phyloP scores from a whole-genome alignment of 2,329 filamentous ascomycete genomes.

The Boeremia exigua region DNA sequence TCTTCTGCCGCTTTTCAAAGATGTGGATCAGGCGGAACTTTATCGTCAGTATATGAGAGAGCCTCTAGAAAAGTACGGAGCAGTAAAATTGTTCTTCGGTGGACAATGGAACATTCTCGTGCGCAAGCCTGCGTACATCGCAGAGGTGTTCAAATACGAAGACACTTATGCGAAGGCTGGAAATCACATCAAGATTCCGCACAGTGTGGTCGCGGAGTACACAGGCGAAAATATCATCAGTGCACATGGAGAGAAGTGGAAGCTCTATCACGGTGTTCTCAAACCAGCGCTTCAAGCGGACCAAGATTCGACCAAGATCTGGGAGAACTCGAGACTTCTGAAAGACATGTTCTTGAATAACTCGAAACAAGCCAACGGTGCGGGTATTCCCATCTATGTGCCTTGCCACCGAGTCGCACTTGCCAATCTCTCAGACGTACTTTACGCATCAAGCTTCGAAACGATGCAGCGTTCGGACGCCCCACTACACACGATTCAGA shows the following conservation, averaged over 20 bases:
- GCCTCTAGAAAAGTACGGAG: constrained; percentile 51
- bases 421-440: constrained; percentile 45
- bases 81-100: constrained; percentile 58
- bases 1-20: constrained; percentile 51
- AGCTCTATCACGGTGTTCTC: constrained; percentile 36
- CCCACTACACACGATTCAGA: constrained; percentile 29
- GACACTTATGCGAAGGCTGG: constrained; percentile 41
- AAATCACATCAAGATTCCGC: constrained; percentile 43
- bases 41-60: constrained; percentile 50
- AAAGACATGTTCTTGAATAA: constrained; percentile 38
- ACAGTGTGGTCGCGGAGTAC: constrained; percentile 37
- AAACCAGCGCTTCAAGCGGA: constrained; percentile 41
- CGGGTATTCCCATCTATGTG: constrained; percentile 38
- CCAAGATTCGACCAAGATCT: constrained; percentile 29
- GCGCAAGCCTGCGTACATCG: constrained; percentile 52
- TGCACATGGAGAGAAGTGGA: constrained; percentile 41
- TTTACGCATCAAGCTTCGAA: constrained; percentile 39
- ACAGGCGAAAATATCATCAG: constrained; percentile 46
- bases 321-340: constrained; percentile 33
- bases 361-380: constrained; percentile 26
- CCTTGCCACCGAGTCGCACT: constrained; percentile 48
- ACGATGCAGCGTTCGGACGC: constrained; percentile 29
- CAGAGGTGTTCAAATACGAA: constrained; percentile 46
- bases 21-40: constrained; percentile 53
- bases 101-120: constrained; percentile 59